Percentiles rank a stretch among this genome's conserved stretches.
These are phyloP conservation scores for Nectriaceae sp. DNA, from an alignment of 2,329 filamentous ascomycete genomes.

Conservation along the genomic window DNA sequence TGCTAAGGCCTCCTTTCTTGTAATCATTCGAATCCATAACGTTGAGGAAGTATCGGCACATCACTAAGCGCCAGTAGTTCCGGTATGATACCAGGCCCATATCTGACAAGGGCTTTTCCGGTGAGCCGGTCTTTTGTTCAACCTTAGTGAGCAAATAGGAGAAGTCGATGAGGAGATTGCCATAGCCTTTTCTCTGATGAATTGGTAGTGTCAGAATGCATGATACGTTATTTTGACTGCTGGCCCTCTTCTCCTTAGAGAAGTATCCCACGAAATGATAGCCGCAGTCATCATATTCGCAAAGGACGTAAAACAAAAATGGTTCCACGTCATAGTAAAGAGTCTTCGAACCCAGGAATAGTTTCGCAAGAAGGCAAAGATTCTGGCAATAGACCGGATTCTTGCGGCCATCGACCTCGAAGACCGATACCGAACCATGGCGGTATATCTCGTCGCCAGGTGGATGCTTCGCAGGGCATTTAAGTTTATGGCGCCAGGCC, in stretches of 20 bases:
- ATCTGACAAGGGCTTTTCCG: constrained; percentile 95
- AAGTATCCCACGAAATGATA: constrained; percentile 99
- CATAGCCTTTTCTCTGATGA: constrained; percentile 95
- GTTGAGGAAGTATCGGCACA: constrained; percentile 81
- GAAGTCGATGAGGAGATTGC: constrained; percentile 95
- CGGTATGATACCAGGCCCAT: constrained; percentile 97
- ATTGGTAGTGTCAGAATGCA: constrained; percentile 96
- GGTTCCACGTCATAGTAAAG: constrained; percentile 98
- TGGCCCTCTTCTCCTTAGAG: constrained; percentile 95
- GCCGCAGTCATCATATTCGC: constrained; percentile 86
- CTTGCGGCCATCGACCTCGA: constrained; percentile 95
- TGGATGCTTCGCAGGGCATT: constrained; percentile 94
- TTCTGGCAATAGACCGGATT: constrained; percentile 99
- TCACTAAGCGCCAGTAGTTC: constrained; percentile 91
- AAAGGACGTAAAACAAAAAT: constrained; percentile 96
- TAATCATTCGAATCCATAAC: constrained; percentile 30
- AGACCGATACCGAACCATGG: constrained; percentile 87
- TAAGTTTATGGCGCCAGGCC: constrained; percentile 95
- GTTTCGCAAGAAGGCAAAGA: constrained; percentile 89
- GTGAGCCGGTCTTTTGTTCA: constrained; percentile 91
- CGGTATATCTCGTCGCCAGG: constrained; percentile 98
- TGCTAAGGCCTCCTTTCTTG: constrained; percentile 54
- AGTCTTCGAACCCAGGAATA: constrained; percentile 98
- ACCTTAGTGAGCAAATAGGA: constrained; percentile 94
- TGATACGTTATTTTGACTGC: constrained; percentile 95